A percentile compares a stretch with the other conserved stretches of the same genome.
Conservation (phyloP, 1,284 basidiomycete species). For the Calocybe gambosa region DNA sequence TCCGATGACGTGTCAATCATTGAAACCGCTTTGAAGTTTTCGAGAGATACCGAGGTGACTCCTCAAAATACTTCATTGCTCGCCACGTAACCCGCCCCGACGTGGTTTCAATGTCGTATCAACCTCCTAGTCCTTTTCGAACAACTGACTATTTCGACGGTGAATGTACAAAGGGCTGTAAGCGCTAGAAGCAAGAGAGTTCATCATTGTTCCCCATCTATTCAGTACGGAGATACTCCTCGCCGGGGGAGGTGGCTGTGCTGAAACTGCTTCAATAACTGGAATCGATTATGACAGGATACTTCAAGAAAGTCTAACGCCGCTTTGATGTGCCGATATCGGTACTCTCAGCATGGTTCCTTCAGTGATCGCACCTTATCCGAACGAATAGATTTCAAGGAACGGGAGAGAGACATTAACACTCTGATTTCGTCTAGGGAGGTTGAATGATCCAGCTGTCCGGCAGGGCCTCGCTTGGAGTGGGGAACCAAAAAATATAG, state of each 20-base stretch:
- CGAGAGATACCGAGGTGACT: neutral
- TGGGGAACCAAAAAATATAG: conserved; percentile 5
- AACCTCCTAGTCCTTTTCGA: too few species aligned
- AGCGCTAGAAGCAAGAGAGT: too few species aligned
- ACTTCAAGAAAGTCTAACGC: too few species aligned
- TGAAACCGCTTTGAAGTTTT: too few species aligned
- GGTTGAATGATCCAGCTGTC: neutral
- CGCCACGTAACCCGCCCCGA: conserved; percentile 7
- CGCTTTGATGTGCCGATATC: conserved; percentile 21
- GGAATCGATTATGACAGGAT: too few species aligned
- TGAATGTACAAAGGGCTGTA: conserved; percentile 8
- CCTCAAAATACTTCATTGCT: neutral
- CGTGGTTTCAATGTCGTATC: conserved; percentile 9
- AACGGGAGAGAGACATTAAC: neutral
- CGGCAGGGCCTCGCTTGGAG: neutral
- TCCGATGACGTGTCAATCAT: too few species aligned
- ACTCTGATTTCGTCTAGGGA: neutral
- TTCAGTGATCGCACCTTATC: conserved; percentile 1
- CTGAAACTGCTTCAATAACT: too few species aligned
- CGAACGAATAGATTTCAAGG: neutral
- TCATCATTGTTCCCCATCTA: too few species aligned
- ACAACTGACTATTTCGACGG: conserved; percentile 14
- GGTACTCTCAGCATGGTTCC: conserved; percentile 13
- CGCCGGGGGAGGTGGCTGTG: too few species aligned
- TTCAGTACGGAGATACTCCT: too few species aligned